These are phyloP conservation scores for Aspergillus pseudonomiae DNA, from an alignment of 2,329 filamentous ascomycete genomes.

Conservation along the genomic window DNA sequence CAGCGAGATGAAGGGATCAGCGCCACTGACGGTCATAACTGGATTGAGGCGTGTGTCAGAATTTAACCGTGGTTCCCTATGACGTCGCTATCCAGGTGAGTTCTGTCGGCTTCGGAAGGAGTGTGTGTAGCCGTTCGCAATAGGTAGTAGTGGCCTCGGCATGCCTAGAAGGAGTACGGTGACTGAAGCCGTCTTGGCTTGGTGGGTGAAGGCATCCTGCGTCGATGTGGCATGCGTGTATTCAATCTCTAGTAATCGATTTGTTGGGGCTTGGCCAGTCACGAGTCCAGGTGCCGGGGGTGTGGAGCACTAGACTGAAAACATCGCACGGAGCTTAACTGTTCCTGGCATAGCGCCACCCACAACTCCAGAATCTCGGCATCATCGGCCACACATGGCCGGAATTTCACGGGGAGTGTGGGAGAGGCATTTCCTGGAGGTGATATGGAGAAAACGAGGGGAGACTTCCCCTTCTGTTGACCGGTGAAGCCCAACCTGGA, in stretches of 20 bases:
- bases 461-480: constrained; percentile 17
- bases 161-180: background rate
- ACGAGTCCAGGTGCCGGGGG: background rate
- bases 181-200: constrained; percentile 6
- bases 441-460: constrained; percentile 15
- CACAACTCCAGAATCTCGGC: constrained; percentile 16
- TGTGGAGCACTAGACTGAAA: background rate
- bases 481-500: constrained; percentile 16
- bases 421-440: constrained; percentile 9
- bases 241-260: background rate
- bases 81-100: background rate
- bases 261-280: background rate
- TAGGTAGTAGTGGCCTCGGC: background rate
- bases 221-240: background rate
- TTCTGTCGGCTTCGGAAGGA: background rate
- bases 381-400: constrained; percentile 6
- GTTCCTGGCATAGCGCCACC: background rate
- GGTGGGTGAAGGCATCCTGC: background rate
- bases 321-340: background rate
- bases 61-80: constrained; percentile 8
- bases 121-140: background rate
- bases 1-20: constrained; percentile 16
- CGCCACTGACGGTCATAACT: constrained; percentile 4
- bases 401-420: constrained; percentile 12
- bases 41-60: constrained; percentile 1